Evolutionary conservation across 2,329 filamentous ascomycete species (phyloP).

Genomic region (Tolypocladium nubicola): DNA sequence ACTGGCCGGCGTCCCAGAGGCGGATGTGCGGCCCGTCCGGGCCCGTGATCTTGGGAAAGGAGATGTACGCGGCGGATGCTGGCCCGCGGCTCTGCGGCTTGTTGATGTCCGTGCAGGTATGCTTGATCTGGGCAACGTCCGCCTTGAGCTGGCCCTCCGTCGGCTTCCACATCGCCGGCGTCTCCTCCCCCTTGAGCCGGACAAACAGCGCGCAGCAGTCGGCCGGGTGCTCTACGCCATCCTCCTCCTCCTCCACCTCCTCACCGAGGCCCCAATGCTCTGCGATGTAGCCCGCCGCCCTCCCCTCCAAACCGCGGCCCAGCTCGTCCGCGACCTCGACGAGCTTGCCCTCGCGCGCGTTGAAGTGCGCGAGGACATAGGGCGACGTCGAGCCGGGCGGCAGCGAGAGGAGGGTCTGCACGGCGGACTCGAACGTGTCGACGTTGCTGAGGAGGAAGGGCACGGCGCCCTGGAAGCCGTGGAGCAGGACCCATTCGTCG

Average conservation of each 20-base stretch:
- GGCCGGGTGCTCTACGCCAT: background rate
- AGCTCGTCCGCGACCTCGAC: background rate
- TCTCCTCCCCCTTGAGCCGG: constrained; percentile 1
- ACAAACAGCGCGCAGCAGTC: constrained; percentile 12
- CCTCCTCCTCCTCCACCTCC: background rate
- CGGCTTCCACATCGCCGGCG: constrained; percentile 11
- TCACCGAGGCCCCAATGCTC: background rate
- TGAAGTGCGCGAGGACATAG: constrained; percentile 7
- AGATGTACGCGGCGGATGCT: background rate
- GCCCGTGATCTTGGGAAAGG: background rate
- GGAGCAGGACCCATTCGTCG: constrained; percentile 6
- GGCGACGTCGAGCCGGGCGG: background rate
- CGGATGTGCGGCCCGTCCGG: background rate
- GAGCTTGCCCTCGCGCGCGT: background rate
- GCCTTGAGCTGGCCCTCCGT: constrained; percentile 4
- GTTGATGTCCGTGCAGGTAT: background rate
- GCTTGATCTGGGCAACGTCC: constrained; percentile 6
- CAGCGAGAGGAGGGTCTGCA: constrained; percentile 13
- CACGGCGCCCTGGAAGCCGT: constrained; percentile 21
- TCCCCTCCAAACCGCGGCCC: background rate
- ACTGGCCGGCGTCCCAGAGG: constrained; percentile 16
- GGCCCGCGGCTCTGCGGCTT: background rate
- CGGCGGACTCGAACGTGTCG: constrained; percentile 9
- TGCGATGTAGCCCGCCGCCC: no score
- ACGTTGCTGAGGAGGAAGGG: constrained; percentile 12